Percentiles rank a stretch among this genome's conserved stretches.
Evolutionary conservation across 2,329 filamentous ascomycete species (phyloP).

Genomic region (Boeremia exigua): DNA sequence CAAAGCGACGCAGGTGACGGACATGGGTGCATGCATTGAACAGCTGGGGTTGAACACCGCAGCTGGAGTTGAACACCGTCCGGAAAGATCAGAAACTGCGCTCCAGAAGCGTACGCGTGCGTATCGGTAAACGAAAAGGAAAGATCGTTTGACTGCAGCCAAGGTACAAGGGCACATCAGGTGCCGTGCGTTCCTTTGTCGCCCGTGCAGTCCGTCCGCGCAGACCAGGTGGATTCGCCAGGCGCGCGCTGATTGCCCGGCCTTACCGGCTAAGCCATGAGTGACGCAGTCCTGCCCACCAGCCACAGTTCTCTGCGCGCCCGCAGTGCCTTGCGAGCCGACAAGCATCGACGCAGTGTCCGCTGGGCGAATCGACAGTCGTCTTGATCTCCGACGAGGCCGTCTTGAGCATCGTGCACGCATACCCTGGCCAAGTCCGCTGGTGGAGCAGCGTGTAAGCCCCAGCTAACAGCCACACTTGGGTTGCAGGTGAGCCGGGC

Average conservation of each 20-base stretch:
- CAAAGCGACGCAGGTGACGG: not conserved
- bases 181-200: slow-evolving; percentile 18
- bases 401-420: slow-evolving; percentile 13
- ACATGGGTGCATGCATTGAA: not conserved
- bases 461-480: slow-evolving; percentile 37
- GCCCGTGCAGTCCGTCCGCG: slow-evolving; percentile 9
- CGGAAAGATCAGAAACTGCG: too few species aligned
- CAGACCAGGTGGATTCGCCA: slow-evolving; percentile 6
- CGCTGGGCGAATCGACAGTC: slow-evolving; percentile 18
- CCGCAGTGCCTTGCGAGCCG: slow-evolving; percentile 22
- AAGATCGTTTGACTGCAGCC: not conserved
- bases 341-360: slow-evolving; percentile 24
- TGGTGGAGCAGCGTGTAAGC: slow-evolving; percentile 26
- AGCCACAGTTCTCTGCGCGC: slow-evolving; percentile 30
- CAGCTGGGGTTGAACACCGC: not conserved
- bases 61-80: too few species aligned
- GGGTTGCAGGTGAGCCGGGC: slow-evolving; percentile 20
- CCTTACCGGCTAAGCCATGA: slow-evolving; percentile 26
- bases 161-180: slow-evolving; percentile 1
- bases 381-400: slow-evolving; percentile 15
- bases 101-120: not conserved
- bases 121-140: slow-evolving; percentile 1
- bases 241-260: slow-evolving; percentile 16
- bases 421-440: slow-evolving; percentile 15
- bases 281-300: slow-evolving; percentile 26